These are phyloP conservation scores for Grosmannia huntii DNA, from an alignment of 2,329 filamentous ascomycete species.

Conservation along the genomic window DNA sequence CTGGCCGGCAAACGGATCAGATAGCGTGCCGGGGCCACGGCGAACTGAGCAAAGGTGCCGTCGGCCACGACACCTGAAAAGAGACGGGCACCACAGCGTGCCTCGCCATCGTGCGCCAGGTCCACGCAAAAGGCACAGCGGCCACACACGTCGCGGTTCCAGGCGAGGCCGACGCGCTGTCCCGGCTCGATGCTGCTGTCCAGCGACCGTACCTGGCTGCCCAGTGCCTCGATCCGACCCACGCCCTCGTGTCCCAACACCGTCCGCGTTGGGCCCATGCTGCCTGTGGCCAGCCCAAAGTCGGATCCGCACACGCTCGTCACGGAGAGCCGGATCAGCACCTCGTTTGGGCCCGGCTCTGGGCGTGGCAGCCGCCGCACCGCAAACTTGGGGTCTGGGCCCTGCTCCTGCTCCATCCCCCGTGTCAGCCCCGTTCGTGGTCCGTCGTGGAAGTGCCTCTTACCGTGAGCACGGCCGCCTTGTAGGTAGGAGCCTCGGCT, in stretches of 20 bases:
- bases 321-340: conserved; percentile 22
- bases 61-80: conserved; percentile 22
- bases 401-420: conserved; percentile 1
- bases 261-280: conserved; percentile 21
- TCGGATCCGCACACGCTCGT: conserved; percentile 28
- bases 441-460: neutral
- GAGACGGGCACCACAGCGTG: conserved; percentile 20
- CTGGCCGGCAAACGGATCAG: conserved; percentile 17
- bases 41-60: conserved; percentile 27
- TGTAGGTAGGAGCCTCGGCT: neutral
- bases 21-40: conserved; percentile 23
- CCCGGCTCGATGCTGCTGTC: conserved; percentile 17
- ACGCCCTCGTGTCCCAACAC: conserved; percentile 33
- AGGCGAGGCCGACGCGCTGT: conserved; percentile 25
- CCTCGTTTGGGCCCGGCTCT: conserved; percentile 16
- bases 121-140: conserved; percentile 18
- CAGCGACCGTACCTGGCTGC: conserved; percentile 17
- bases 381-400: conserved; percentile 11
- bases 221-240: conserved; percentile 24
- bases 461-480: conserved; percentile 10
- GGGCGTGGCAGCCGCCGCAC: conserved; percentile 16
- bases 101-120: conserved; percentile 20
- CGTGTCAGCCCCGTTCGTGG: neutral
- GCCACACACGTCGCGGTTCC: conserved; percentile 24
- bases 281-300: conserved; percentile 22